Percentiles rank a stretch among this genome's conserved stretches.
Conservation (phyloP, 768 basidiomycete genomes). For the Lentinula raphanica region DNA sequence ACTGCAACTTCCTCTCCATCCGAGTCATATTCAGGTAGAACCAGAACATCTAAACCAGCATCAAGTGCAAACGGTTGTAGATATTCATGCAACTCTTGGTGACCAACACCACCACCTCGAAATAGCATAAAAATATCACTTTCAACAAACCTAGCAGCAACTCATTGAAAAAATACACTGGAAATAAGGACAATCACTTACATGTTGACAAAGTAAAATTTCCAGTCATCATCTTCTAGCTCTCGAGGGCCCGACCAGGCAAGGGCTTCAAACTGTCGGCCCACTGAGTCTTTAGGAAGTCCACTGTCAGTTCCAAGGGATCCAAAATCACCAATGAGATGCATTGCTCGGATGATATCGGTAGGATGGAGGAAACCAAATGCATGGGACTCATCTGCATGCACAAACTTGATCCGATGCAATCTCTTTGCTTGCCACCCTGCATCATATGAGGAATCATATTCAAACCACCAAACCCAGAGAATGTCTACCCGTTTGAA, state of each 20-base stretch:
- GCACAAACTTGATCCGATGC: not conserved
- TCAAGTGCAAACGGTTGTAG: not conserved
- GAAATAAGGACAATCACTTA: not conserved
- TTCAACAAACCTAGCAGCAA: not conserved
- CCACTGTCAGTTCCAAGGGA: not conserved
- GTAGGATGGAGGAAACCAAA: not conserved
- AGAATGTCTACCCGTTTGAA: conserved; percentile 18
- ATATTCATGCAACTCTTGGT: not conserved
- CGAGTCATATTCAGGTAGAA: not conserved
- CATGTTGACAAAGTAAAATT: not conserved
- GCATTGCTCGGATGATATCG: not conserved
- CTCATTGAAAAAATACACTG: too few species aligned
- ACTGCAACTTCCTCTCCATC: too few species aligned
- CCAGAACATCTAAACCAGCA: not conserved
- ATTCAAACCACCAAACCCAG: conserved; percentile 22
- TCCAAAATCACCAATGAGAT: conserved; percentile 1
- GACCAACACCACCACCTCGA: not conserved
- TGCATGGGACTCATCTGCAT: not conserved
- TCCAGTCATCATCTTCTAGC: not conserved
- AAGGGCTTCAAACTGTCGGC: not conserved
- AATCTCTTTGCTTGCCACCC: conserved; percentile 8
- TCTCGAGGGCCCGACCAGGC: not conserved
- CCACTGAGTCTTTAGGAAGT: not conserved
- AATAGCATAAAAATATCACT: not conserved
- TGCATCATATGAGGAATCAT: conserved; percentile 8